These are phyloP conservation scores for Pulveroboletus sp. DNA, from an alignment of 768 basidiomycete species.

Conservation along the genomic window DNA sequence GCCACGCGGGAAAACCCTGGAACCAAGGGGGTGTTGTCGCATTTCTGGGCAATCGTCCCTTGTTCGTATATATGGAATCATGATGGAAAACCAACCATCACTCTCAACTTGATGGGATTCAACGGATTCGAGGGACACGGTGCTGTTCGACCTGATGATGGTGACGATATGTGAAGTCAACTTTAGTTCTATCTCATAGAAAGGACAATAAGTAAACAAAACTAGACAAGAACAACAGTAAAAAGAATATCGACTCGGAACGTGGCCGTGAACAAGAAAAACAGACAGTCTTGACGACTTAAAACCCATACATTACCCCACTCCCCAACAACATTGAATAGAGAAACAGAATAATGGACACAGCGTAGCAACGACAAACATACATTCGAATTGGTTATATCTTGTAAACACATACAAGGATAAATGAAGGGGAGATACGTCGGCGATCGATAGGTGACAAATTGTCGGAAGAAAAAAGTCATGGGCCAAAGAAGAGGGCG, in stretches of 20 bases:
- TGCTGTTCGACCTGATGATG: too few species aligned
- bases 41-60: too few species aligned
- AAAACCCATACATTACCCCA: conserved; percentile 7
- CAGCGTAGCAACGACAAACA: conserved; percentile 10
- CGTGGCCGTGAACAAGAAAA: too few species aligned
- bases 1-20: too few species aligned
- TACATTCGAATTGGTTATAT: conserved; percentile 19
- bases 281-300: conserved; percentile 2
- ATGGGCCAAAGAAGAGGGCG: neutral
- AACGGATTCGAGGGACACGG: too few species aligned
- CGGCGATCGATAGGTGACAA: neutral
- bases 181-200: conserved; percentile 2
- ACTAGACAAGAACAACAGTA: conserved; percentile 6
- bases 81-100: too few species aligned
- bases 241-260: too few species aligned
- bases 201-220: conserved; percentile 7
- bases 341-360: conserved; percentile 15
- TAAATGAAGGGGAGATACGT: neutral
- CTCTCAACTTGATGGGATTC: too few species aligned
- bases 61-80: too few species aligned
- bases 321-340: conserved; percentile 11
- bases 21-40: too few species aligned
- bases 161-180: too few species aligned
- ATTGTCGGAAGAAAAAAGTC: neutral
- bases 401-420: conserved; percentile 4